These are phyloP conservation scores for Thelephora terrestris DNA, from an alignment of 1,284 basidiomycete genomes.

Conservation along the genomic window DNA sequence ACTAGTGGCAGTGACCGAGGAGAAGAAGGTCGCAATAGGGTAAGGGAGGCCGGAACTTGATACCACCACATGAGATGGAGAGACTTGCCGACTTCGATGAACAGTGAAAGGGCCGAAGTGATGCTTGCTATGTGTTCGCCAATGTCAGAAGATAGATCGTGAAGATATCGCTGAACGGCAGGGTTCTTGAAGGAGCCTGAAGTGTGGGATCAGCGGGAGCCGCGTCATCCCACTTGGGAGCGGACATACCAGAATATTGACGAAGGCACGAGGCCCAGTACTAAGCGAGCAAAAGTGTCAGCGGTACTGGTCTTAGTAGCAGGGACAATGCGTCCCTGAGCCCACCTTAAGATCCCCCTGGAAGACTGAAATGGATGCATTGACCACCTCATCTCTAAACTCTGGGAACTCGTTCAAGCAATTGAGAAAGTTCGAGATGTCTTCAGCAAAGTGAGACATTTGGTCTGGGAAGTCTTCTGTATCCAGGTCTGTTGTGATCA, in stretches of 20 bases:
- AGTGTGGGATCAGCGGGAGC: not conserved
- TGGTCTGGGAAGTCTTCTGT: slow-evolving; percentile 55
- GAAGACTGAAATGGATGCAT: slow-evolving; percentile 52
- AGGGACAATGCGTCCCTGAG: slow-evolving; percentile 1
- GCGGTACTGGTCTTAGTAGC: not conserved
- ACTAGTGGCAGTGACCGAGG: slow-evolving; percentile 63
- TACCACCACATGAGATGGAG: not conserved
- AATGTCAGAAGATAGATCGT: slow-evolving; percentile 59
- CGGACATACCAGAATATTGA: slow-evolving; percentile 41
- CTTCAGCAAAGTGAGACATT: slow-evolving; percentile 45
- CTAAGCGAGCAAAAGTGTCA: slow-evolving; percentile 21
- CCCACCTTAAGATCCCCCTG: slow-evolving; percentile 56
- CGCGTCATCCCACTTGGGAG: slow-evolving; percentile 2
- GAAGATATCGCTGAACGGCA: slow-evolving; percentile 60
- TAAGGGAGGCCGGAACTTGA: slow-evolving; percentile 19
- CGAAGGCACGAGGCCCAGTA: slow-evolving; percentile 63
- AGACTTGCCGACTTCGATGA: slow-evolving; percentile 59
- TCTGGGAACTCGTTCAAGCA: slow-evolving; percentile 68
- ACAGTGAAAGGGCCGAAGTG: slow-evolving; percentile 50
- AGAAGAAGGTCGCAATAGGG: slow-evolving; percentile 71
- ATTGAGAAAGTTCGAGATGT: slow-evolving; percentile 52
- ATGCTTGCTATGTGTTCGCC: slow-evolving; percentile 61
- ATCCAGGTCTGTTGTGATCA: slow-evolving; percentile 44
- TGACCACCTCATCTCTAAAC: slow-evolving; percentile 62
- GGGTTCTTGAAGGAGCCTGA: slow-evolving; percentile 59